Percentiles rank a stretch among this genome's conserved stretches.
Conservation (phyloP, 805 yeast genomes). For the Candida hispaniensis region DNA sequence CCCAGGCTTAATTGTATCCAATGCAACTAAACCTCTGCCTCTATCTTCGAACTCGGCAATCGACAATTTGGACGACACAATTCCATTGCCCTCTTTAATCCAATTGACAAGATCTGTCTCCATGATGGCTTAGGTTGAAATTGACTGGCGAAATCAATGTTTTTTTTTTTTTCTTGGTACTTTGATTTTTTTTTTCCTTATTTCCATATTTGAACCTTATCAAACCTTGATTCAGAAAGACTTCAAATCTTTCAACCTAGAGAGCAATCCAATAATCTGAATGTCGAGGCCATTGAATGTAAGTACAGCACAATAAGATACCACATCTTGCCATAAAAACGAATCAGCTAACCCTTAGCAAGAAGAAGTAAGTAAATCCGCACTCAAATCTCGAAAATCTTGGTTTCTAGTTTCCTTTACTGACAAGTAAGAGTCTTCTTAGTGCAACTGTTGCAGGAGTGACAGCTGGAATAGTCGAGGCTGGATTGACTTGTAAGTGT, state of each 20-base stretch:
- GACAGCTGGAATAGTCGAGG: constrained; percentile 31
- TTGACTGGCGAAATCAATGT: too few species aligned
- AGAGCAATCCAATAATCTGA: background rate
- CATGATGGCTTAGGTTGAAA: too few species aligned
- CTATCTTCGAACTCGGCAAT: constrained; percentile 9
- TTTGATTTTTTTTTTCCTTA: too few species aligned
- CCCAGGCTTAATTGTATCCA: constrained; percentile 10
- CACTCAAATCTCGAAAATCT: constrained; percentile 1
- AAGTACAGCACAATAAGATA: constrained; percentile 1
- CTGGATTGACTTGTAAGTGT: constrained; percentile 30
- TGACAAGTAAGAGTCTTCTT: constrained; percentile 21
- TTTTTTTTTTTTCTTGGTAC: too few species aligned
- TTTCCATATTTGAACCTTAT: background rate
- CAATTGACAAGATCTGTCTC: too few species aligned
- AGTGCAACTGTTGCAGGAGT: constrained; percentile 31
- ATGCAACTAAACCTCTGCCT: constrained; percentile 13
- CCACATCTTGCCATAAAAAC: too few species aligned
- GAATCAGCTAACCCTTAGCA: too few species aligned
- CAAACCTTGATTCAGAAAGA: background rate
- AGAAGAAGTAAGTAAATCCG: too few species aligned
- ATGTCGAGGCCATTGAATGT: constrained; percentile 16
- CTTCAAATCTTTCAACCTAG: background rate
- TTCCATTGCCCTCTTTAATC: too few species aligned
- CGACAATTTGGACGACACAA: constrained; percentile 8
- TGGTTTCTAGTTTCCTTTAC: background rate